Percentiles rank a stretch among this genome's conserved stretches.
Conservation (phyloP, 179 eudicot genomes). For the Corrigiola litoralis region DNA sequence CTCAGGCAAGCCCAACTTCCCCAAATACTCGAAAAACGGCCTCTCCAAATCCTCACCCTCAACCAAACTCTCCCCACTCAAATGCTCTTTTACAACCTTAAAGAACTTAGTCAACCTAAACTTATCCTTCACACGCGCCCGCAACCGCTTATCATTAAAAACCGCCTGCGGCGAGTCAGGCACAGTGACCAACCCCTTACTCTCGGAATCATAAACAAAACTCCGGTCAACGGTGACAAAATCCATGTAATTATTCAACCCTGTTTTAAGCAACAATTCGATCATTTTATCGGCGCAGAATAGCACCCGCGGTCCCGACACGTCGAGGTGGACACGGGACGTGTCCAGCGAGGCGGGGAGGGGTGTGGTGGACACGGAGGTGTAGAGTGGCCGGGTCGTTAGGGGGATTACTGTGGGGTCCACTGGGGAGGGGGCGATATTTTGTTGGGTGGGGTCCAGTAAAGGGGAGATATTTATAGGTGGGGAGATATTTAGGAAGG, state of each 20-base stretch:
- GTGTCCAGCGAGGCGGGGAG: slow-evolving; percentile 2
- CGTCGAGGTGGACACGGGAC: slow-evolving; percentile 41
- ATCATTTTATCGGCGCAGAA: slow-evolving; percentile 62
- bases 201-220: slow-evolving; percentile 35
- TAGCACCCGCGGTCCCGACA: slow-evolving; percentile 75
- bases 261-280: slow-evolving; percentile 56
- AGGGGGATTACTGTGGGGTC: slow-evolving; percentile 24
- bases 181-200: slow-evolving; percentile 36
- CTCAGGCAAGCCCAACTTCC: slow-evolving; percentile 40
- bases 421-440: slow-evolving; percentile 5
- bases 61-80: slow-evolving; percentile 28
- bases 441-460: slow-evolving; percentile 1
- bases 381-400: slow-evolving; percentile 34
- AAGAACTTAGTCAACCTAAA: slow-evolving; percentile 50
- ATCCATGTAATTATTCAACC: slow-evolving; percentile 60
- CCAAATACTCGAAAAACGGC: slow-evolving; percentile 61
- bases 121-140: slow-evolving; percentile 48
- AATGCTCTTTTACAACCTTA: slow-evolving; percentile 57
- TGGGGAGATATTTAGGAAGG: slow-evolving; percentile 31
- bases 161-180: slow-evolving; percentile 69
- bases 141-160: slow-evolving; percentile 47
- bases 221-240: slow-evolving; percentile 62
- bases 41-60: slow-evolving; percentile 61
- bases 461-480: neutral
- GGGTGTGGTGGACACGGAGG: slow-evolving; percentile 29